A percentile compares a stretch with the other conserved stretches of the same genome.
phyloP scores from a whole-genome alignment of 257 asterid species.

The Przewalskia tangutica region DNA sequence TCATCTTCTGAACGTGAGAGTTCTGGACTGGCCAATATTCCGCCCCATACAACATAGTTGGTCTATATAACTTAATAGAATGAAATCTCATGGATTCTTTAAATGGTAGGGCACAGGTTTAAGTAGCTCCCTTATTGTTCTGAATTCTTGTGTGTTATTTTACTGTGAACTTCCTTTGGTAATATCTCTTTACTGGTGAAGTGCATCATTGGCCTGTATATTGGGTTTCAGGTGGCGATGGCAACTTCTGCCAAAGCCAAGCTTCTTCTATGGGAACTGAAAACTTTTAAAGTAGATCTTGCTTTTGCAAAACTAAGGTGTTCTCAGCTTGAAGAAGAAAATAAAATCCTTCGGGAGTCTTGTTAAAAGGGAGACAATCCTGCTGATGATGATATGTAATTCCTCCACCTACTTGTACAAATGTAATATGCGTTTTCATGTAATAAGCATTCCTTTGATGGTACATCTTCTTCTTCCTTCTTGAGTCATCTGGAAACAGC shows the following conservation, averaged over 20 bases:
- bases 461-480: not conserved
- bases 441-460: not conserved
- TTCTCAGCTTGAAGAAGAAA: slow-evolving; percentile 89
- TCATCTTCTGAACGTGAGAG: too few species aligned
- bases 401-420: not conserved
- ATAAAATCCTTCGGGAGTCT: slow-evolving; percentile 63
- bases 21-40: too few species aligned
- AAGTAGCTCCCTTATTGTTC: not conserved
- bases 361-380: slow-evolving; percentile 66
- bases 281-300: slow-evolving; percentile 78
- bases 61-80: too few species aligned
- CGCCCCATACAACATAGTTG: too few species aligned
- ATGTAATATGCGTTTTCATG: not conserved
- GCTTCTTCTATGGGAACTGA: slow-evolving; percentile 78
- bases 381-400: slow-evolving; percentile 82
- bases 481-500: not conserved
- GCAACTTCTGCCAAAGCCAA: slow-evolving; percentile 95
- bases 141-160: not conserved
- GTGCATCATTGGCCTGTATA: slow-evolving; percentile 13
- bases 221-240: slow-evolving; percentile 71
- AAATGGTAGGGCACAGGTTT: not conserved
- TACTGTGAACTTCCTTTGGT: not conserved
- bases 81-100: not conserved
- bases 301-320: slow-evolving; percentile 70
- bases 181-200: slow-evolving; percentile 13